Percentiles rank a stretch among this genome's conserved stretches.
Evolutionary conservation across 768 basidiomycete genomes (phyloP).

Genomic region (Mrakia frigida): DNA sequence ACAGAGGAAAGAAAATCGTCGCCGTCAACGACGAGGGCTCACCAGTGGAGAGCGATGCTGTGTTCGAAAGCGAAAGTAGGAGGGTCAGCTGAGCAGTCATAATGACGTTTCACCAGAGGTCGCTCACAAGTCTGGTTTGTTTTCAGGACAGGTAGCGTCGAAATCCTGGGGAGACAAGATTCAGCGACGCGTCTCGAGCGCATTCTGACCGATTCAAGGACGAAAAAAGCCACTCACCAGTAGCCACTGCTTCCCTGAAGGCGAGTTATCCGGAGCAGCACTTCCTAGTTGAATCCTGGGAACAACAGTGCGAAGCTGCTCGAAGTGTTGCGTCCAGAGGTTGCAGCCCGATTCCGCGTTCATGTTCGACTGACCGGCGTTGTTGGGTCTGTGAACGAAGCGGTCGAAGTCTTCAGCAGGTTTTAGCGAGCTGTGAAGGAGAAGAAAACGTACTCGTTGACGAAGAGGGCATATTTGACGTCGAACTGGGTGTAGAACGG

Average conservation of each 20-base stretch:
- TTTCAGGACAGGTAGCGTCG: neutral
- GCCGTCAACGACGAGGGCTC: too few relatives aligned
- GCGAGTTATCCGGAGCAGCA: constrained; percentile 26
- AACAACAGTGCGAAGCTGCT: constrained; percentile 17
- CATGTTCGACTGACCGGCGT: constrained; percentile 24
- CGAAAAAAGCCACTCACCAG: neutral
- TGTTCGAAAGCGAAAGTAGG: too few relatives aligned
- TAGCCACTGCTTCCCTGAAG: constrained; percentile 29
- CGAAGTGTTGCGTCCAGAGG: constrained; percentile 26
- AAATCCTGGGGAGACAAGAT: neutral
- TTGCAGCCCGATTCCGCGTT: constrained; percentile 3
- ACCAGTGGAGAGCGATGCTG: constrained; percentile 25
- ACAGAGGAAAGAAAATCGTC: too few relatives aligned
- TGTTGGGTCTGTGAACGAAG: neutral
- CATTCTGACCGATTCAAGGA: neutral
- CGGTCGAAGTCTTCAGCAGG: too few relatives aligned
- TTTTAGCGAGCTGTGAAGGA: neutral
- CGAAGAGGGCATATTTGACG: constrained; percentile 27
- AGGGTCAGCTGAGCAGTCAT: too few relatives aligned
- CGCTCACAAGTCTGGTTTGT: constrained; percentile 19
- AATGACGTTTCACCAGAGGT: too few relatives aligned
- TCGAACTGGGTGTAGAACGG: constrained; percentile 10
- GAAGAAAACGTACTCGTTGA: constrained; percentile 18
- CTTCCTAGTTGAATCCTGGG: constrained; percentile 26
- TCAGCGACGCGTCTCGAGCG: neutral